A percentile compares a stretch with the other conserved stretches of the same genome.
Conservation (phyloP, 768 basidiomycete genomes). For the Tricholoma matsutake region DNA sequence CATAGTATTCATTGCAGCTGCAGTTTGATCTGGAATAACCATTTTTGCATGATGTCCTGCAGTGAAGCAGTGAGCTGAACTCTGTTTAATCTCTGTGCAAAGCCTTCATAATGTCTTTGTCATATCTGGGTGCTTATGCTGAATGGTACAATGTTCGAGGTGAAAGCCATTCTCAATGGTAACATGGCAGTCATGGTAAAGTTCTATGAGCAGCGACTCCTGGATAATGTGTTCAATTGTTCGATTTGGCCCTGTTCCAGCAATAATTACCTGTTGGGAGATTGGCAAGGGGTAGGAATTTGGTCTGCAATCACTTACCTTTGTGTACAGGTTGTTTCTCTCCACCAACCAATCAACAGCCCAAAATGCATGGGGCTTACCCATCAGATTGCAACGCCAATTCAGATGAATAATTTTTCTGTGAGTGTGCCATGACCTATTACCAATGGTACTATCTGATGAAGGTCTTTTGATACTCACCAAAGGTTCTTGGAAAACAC, state of each 20-base stretch:
- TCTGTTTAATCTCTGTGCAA: neutral
- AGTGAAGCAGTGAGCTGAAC: neutral
- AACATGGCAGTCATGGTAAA: constrained; percentile 17
- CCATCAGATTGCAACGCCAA: constrained; percentile 34
- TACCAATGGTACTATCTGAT: too few species aligned
- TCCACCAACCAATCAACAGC: constrained; percentile 23
- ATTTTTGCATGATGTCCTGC: neutral
- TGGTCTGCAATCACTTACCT: constrained; percentile 25
- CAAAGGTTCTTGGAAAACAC: neutral
- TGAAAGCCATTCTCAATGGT: too few species aligned
- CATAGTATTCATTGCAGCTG: constrained; percentile 5
- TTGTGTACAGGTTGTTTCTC: constrained; percentile 39
- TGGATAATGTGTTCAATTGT: constrained; percentile 12
- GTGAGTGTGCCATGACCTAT: neutral
- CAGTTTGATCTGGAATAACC: constrained; percentile 10
- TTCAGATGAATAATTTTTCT: constrained; percentile 22
- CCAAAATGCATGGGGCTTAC: constrained; percentile 14
- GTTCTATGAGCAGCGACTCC: constrained; percentile 23
- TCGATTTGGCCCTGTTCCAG: constrained; percentile 10
- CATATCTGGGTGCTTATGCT: constrained; percentile 25
- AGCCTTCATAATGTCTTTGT: constrained; percentile 18
- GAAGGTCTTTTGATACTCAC: neutral
- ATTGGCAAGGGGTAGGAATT: neutral
- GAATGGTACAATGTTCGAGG: constrained; percentile 18
- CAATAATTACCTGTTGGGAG: constrained; percentile 6